phyloP scores from a whole-genome alignment of 352 stramenopile genomes.

The Pythium aphanidermatum region DNA sequence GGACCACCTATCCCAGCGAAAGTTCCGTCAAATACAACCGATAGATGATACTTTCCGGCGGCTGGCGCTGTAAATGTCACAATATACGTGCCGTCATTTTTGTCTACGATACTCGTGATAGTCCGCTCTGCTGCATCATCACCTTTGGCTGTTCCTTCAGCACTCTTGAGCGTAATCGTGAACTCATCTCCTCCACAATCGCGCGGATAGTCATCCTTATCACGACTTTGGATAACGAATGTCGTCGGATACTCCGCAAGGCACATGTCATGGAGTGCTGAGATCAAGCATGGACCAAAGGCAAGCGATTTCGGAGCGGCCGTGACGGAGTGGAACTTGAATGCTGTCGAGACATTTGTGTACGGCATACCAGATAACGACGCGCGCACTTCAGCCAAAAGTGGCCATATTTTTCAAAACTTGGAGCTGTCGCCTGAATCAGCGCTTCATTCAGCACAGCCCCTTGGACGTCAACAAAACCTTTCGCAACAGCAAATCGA shows the following conservation, averaged over 20 bases:
- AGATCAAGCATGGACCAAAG: constrained; percentile 89
- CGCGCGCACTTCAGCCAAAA: constrained; percentile 86
- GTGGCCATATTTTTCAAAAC: constrained; percentile 93
- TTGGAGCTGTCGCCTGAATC: constrained; percentile 89
- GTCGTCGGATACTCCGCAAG: constrained; percentile 67
- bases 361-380: constrained; percentile 88
- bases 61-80: constrained; percentile 85
- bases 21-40: constrained; percentile 90
- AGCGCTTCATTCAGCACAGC: constrained; percentile 79
- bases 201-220: constrained; percentile 85
- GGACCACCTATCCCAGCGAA: constrained; percentile 91
- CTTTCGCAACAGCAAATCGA: constrained; percentile 92
- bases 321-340: constrained; percentile 94
- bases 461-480: constrained; percentile 89
- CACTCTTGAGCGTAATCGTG: constrained; percentile 51
- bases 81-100: constrained; percentile 92
- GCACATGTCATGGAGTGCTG: constrained; percentile 50
- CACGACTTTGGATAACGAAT: constrained; percentile 91
- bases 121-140: constrained; percentile 26
- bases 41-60: constrained; percentile 82
- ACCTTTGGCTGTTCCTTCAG: constrained; percentile 30
- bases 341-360: constrained; percentile 86
- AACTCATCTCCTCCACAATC: constrained; percentile 96
- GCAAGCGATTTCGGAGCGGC: constrained; percentile 87
- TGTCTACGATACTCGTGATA: constrained; percentile 67